Evolutionary conservation across 2,329 filamentous ascomycete species (phyloP).

Genomic region (Alternaria atra): DNA sequence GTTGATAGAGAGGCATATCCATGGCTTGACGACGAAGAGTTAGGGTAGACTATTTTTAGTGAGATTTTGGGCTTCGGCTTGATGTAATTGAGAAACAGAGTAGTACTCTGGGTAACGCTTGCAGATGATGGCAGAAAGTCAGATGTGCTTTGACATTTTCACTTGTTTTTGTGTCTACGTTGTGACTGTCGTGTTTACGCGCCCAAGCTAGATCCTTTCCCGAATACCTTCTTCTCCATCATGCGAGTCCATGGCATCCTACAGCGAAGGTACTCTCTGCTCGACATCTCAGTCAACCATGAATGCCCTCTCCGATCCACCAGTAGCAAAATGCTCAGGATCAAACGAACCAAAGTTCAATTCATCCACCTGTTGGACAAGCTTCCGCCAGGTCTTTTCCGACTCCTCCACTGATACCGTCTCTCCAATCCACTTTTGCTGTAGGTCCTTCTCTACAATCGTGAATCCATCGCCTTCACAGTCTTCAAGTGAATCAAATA

Average conservation of each 20-base stretch:
- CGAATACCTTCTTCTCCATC: not conserved
- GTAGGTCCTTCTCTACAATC: constrained; percentile 18
- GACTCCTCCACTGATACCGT: not conserved
- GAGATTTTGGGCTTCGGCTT: not conserved
- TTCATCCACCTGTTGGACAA: not conserved
- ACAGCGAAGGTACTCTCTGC: not conserved
- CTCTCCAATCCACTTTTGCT: constrained; percentile 10
- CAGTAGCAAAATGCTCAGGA: constrained; percentile 9
- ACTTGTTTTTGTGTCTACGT: not conserved
- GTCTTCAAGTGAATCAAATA: constrained; percentile 17
- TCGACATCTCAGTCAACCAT: not conserved
- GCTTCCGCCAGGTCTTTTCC: constrained; percentile 10
- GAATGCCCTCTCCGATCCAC: constrained; percentile 5
- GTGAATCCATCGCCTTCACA: constrained; percentile 6
- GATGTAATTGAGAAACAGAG: not conserved
- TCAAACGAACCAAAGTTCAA: not conserved
- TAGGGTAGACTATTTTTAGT: not conserved
- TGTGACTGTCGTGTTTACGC: not conserved
- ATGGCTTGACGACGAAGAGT: not conserved
- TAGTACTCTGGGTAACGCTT: not conserved
- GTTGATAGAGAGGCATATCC: not conserved
- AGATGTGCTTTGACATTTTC: not conserved
- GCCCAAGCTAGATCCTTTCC: not conserved
- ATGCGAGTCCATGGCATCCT: not conserved
- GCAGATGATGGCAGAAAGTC: not conserved